Base-by-base conservation (phyloP, 768 basidiomycete genomes). In the Suillus subluteus region DNA sequence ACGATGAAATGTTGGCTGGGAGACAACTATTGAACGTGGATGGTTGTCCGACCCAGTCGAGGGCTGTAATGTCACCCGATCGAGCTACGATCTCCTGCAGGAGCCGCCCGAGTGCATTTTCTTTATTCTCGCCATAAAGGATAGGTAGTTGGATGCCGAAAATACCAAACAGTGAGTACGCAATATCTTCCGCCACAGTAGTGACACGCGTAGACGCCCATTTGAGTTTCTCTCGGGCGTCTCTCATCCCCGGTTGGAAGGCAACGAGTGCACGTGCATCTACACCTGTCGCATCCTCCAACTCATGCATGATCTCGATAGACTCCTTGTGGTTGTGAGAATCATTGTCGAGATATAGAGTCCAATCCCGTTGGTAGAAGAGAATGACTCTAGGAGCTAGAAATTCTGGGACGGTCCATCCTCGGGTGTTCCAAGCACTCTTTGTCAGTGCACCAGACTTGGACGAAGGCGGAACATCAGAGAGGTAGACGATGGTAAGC, bases 31-130 rank as follows among this genome's bases (percentile, higher is more conserved):
- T 38, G 56, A 65, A 61, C 2, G 38, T 6, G 5, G 64, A 65
- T 44, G 56, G 4, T n/a, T 65, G 15, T 26, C 64, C 55, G 26
- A 65, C 64, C 64, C 64, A 59, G 23, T 65, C 56, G 2, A 65
- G 54, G 11, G 23, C 58, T 6, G 55, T 56, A 15, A 65, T 46
- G 9, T 65, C 64, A 1, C 63, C 62, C 1, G 55, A 58, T 6
- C 21, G 55, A n/a, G 55, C 55, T 11, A 37, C 35, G 2, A 56
- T 56, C 30, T 52, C 52, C 26, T 52, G 52, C 8, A 52, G 52
- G 26, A 52, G 52, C 52, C 52, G 52, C 23, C 52, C 52, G 15
- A 52, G 55, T 0, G 55, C 55, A 9, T 35, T 35, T 18, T 52
- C 15, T 7, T 52, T 52, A 30, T 52, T 52, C 52, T 52, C 52